Base-by-base conservation (phyloP, 2,329 filamentous ascomycete genomes). In the Xylaria sp. region DNA sequence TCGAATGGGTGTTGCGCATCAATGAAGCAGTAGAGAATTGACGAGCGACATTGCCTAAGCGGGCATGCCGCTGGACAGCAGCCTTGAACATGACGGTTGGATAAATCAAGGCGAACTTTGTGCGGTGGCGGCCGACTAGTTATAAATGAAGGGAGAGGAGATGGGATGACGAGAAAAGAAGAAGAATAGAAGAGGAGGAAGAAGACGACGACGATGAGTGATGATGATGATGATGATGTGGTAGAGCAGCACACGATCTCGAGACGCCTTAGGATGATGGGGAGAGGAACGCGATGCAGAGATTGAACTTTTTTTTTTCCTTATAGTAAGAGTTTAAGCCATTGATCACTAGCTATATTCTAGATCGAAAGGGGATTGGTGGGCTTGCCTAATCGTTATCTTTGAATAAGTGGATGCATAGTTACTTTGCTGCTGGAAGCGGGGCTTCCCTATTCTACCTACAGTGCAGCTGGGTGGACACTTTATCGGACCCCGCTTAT, bases 51-150 rank as follows among this genome's bases (percentile, higher is more conserved):
- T 63, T 67, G 65, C 74, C 71, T 68, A 76, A 56, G 67, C 73
- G 74, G 72, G 65, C 73, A 69, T 75, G 74, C 71, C 75, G 73
- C 71, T 74, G 74, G 51, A 76, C 49, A n/a, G 74, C 71, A 44
- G 71, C 65, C 70, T 69, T 76, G 44, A 76, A 69, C 75, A 76
- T 76, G 61, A 49, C 65, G 49, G 60, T 38, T 49, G 20, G 53
- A 45, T 56, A 25, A 11, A 36, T 54, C 38, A 58, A 47, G 29
- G 51, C 53, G 29, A 62, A 25, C 6, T 62, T 39, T n/a, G 49
- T 27, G 9, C 33, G 47, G 6, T 38, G 45, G 29, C 10, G 39
- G 15, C 25, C 22, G 13, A 56, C n/a, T 51, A 31, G 27, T 31
- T 7, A 50, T 7, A 20, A 39, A 11, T 2, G 45, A 50, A 15